Evolutionary conservation across 164 flowering plant genomes (phyloP).

Genomic region (Tinospora cordifolia): DNA sequence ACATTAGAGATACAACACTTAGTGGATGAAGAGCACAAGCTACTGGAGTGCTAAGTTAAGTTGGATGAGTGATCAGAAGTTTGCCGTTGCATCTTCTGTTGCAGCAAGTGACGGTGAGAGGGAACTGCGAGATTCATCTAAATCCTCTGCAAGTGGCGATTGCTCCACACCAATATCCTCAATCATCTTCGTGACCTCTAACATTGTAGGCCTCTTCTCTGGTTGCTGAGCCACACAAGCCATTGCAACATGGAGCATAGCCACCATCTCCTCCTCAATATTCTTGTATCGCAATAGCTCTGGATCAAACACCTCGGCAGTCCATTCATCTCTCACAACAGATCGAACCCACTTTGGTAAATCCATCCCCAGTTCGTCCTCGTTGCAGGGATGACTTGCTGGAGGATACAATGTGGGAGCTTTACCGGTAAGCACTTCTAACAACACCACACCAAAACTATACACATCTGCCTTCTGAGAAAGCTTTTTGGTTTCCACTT

Average conservation of each 20-base stretch:
- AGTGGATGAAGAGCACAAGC: background rate
- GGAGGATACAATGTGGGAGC: constrained; percentile 57
- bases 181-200: constrained; percentile 72
- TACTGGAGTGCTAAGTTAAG: background rate
- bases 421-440: constrained; percentile 81
- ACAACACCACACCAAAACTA: constrained; percentile 69
- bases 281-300: constrained; percentile 88
- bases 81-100: constrained; percentile 55
- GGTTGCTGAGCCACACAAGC: constrained; percentile 67
- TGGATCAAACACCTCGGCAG: constrained; percentile 84
- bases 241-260: constrained; percentile 82
- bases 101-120: constrained; percentile 69
- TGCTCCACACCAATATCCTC: constrained; percentile 89
- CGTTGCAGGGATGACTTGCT: constrained; percentile 27
- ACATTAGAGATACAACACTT: background rate
- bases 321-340: constrained; percentile 95
- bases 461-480: constrained; percentile 87
- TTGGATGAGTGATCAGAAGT: constrained; percentile 19
- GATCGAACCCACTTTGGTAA: constrained; percentile 88
- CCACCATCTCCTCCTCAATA: constrained; percentile 85
- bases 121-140: constrained; percentile 71
- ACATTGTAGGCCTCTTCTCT: constrained; percentile 84
- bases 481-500: constrained; percentile 50
- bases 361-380: constrained; percentile 43
- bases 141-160: constrained; percentile 87